Evolutionary conservation across 306 rosid genomes (phyloP).

Genomic region (Quercus engelmannii): DNA sequence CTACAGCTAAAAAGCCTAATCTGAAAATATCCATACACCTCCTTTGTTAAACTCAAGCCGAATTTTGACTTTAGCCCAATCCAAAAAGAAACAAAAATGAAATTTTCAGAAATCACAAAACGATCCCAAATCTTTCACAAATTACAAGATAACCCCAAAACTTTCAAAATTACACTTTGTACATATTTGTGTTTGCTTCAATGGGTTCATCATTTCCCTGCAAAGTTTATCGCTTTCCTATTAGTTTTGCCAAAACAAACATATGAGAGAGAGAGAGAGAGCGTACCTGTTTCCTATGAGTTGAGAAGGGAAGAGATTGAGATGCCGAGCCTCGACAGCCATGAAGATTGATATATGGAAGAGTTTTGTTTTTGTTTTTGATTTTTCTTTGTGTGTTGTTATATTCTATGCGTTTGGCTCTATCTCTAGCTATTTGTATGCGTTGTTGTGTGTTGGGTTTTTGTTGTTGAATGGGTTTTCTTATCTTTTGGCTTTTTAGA

Average conservation of each 20-base stretch:
- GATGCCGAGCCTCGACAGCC: slow-evolving; percentile 91
- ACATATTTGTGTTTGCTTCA: slow-evolving; percentile 36
- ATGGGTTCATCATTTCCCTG: slow-evolving; percentile 56
- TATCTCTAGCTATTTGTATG: not conserved
- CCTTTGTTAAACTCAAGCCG: too few relatives aligned
- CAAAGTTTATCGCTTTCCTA: not conserved
- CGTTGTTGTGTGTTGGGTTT: not conserved
- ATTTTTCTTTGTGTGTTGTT: not conserved
- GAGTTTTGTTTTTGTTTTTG: not conserved
- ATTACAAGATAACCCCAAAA: too few relatives aligned
- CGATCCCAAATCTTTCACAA: too few relatives aligned
- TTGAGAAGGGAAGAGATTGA: slow-evolving; percentile 63
- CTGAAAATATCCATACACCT: too few relatives aligned
- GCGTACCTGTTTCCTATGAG: slow-evolving; percentile 54
- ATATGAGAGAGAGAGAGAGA: not conserved
- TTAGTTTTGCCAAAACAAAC: not conserved
- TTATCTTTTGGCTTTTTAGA: slow-evolving; percentile 17
- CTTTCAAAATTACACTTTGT: not conserved
- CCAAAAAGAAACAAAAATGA: too few relatives aligned
- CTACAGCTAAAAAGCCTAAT: too few relatives aligned
- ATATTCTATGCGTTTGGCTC: not conserved
- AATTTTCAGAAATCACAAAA: too few relatives aligned
- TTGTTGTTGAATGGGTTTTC: not conserved
- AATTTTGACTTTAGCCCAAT: too few relatives aligned
- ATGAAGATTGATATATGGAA: slow-evolving; percentile 15